phyloP scores from a whole-genome alignment of 2,329 filamentous ascomycete genomes.

The Stylonectria norvegica region DNA sequence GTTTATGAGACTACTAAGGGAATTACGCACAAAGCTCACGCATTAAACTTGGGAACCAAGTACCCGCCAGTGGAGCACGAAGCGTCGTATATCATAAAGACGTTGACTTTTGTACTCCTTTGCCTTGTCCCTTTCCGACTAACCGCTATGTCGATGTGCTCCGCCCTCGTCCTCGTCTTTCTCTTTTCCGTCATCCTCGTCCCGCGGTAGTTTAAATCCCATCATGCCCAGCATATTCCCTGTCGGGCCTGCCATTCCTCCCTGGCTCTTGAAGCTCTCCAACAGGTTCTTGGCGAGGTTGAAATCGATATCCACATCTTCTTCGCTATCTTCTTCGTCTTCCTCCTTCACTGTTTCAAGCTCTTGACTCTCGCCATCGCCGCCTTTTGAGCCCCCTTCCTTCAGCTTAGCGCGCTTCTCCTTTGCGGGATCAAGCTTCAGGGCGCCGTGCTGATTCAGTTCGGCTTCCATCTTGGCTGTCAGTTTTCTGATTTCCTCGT shows the following conservation, averaged over 20 bases:
- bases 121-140: not conserved
- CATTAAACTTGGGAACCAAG: too few relatives aligned
- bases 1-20: slow-evolving; percentile 1
- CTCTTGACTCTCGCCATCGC: slow-evolving; percentile 14
- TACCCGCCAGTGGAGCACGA: not conserved
- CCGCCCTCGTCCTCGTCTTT: slow-evolving; percentile 19
- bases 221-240: slow-evolving; percentile 85
- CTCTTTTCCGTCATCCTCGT: slow-evolving; percentile 58
- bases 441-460: slow-evolving; percentile 63
- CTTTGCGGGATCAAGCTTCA: slow-evolving; percentile 48
- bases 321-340: slow-evolving; percentile 44
- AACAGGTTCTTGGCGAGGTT: slow-evolving; percentile 87
- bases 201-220: slow-evolving; percentile 76
- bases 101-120: not conserved
- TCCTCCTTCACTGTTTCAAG: slow-evolving; percentile 17
- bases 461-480: slow-evolving; percentile 70
- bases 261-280: slow-evolving; percentile 89
- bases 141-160: not conserved
- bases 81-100: not conserved
- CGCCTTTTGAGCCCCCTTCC: slow-evolving; percentile 21
- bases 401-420: slow-evolving; percentile 31
- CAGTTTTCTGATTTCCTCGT: slow-evolving; percentile 61
- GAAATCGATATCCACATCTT: slow-evolving; percentile 74
- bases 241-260: slow-evolving; percentile 77
- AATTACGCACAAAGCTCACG: slow-evolving; percentile 4